phyloP scores from a whole-genome alignment of 805 yeast species.

The Candida methanosorbosa region DNA sequence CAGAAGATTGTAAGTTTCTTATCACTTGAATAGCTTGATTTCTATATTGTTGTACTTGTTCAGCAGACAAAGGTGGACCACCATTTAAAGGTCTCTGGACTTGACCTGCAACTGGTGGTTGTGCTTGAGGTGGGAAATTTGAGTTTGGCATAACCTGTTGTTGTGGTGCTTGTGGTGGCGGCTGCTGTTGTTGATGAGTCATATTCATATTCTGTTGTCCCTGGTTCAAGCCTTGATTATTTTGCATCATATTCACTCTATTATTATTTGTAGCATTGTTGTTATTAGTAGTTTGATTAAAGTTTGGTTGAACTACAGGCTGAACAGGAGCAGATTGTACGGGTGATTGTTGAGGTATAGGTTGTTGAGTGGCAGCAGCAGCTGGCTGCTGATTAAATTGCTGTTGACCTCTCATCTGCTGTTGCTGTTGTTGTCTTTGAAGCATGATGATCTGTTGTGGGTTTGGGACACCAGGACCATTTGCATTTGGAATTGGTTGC shows the following conservation, averaged over 20 bases:
- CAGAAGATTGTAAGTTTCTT: conserved; percentile 24
- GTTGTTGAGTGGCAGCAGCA: conserved; percentile 1
- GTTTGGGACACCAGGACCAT: conserved; percentile 11
- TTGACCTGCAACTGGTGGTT: conserved; percentile 2
- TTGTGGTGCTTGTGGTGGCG: conserved; percentile 4
- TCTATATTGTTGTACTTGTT: conserved; percentile 21
- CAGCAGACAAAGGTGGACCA: conserved; percentile 8
- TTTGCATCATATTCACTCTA: no score
- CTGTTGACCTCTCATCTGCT: conserved; percentile 9
- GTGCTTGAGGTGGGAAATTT: conserved; percentile 3
- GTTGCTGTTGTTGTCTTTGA: conserved; percentile 21
- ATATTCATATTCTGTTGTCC: conserved; percentile 6
- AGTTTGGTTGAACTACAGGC: background rate
- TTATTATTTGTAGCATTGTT: no score
- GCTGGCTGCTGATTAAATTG: conserved; percentile 1
- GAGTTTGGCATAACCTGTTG: background rate
- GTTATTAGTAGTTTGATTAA: no score
- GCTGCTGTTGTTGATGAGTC: conserved; percentile 3
- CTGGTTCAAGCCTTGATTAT: conserved; percentile 7
- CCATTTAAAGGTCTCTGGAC: background rate
- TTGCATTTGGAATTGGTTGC: background rate
- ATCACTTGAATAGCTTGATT: conserved; percentile 26
- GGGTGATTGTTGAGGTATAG: conserved; percentile 6
- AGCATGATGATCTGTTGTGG: conserved; percentile 24
- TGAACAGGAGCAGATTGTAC: conserved; percentile 5